Evolutionary conservation across 73 alveolate genomes (phyloP).

Genomic region (Tetrahymena thermophila): DNA sequence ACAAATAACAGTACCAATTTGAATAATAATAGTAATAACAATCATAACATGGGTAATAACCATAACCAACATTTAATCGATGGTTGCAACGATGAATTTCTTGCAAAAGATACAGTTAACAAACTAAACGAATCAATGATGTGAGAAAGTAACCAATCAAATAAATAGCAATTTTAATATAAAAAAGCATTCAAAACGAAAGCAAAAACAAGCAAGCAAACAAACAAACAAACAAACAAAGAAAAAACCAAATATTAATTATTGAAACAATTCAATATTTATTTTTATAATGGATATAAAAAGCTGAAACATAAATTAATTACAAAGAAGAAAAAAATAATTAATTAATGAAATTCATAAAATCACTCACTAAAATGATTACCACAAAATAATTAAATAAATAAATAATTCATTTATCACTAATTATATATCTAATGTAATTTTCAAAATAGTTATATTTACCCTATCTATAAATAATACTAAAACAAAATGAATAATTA

Average conservation of each 20-base stretch:
- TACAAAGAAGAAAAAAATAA: background rate
- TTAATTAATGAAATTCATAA: background rate
- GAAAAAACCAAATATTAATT: background rate
- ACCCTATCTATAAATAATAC: background rate
- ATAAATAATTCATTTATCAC: background rate
- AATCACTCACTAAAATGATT: background rate
- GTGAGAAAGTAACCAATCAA: background rate
- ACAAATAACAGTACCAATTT: background rate
- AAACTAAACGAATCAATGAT: background rate
- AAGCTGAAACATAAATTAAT: background rate
- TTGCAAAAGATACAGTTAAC: background rate
- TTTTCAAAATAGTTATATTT: background rate
- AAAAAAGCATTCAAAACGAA: background rate
- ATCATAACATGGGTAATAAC: background rate
- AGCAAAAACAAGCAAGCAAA: background rate
- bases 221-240: too few species aligned
- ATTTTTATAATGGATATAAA: too few species aligned
- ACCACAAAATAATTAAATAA: too few species aligned
- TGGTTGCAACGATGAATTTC: background rate
- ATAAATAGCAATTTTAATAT: background rate
- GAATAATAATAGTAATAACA: background rate
- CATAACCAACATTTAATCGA: background rate
- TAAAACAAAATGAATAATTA: too few species aligned
- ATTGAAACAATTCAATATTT: background rate
- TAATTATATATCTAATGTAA: background rate